Base-by-base conservation (phyloP, 345 rosid genomes). In the Iberis pinnata region DNA sequence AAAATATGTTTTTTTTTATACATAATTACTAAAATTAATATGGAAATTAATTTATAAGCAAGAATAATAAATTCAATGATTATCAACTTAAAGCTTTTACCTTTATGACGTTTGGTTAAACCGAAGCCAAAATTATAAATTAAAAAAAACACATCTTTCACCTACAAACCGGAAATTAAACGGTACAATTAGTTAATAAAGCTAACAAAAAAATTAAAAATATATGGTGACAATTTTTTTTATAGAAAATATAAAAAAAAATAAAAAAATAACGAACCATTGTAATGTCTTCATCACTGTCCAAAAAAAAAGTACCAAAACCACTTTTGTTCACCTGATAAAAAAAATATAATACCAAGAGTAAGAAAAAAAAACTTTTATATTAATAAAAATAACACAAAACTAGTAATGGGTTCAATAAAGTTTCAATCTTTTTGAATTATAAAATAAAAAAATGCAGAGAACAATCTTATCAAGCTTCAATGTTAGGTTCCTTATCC, bases 91-190 rank as follows among this genome's bases (percentile, higher is more conserved):
- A 25, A 42, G 33, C n/a, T 60, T 3, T 29, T 73, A 72, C 81
- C 81, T 72, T 66, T 38, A 44, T 69, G 77, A 51, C 43, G 62
- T 55, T 68, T 60, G 63, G 73, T 75, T 45, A 2, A 65, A 74
- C 70, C 56, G 58, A 55, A 20, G 59, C 59, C 70, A 65, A 65
- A 58, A 65, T 18, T 25, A 64, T 43, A 16, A 0, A 10, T 47
- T 38, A 46, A 56, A 43, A 60, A 70, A 57, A 65, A 70, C 54
- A 71, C 9, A 19, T 45, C 75, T 58, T 77, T 75, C 75, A 75
- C 85, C 97, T 88, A 82, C 58, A 54, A 64, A 75, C 59, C 66
- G 54, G 61, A 47, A 51, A 64, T 56, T 56, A 26, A 1, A 42
- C 54, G 52, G 58, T 43, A 33, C 25, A 43, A 7, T 32, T 9